Conservation (phyloP, 2,329 filamentous ascomycete species). For the Talaromyces albobiverticillius region DNA sequence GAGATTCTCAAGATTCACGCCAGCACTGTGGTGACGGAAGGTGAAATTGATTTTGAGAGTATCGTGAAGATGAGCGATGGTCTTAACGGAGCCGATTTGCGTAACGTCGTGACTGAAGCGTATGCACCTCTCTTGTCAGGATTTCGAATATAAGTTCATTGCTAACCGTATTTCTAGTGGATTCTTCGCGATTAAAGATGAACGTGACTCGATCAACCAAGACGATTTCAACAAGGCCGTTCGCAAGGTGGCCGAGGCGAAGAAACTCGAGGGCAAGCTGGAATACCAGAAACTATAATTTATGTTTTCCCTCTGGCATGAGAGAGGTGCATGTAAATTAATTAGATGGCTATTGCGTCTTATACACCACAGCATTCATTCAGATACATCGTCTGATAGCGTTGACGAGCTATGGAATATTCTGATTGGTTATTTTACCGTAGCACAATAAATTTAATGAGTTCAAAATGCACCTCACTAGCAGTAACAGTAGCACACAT, state of each 20-base stretch:
- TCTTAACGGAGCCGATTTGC: constrained; percentile 92
- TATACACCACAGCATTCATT: background rate
- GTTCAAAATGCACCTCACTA: too few species aligned
- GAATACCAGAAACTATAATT: constrained; percentile 91
- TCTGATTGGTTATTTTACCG: too few species aligned
- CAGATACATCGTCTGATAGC: background rate
- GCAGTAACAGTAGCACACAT: too few species aligned
- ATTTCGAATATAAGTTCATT: constrained; percentile 16
- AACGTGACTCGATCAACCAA: constrained; percentile 92
- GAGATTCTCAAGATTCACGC: constrained; percentile 99
- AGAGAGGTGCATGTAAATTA: constrained; percentile 17
- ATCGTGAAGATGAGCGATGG: constrained; percentile 99
- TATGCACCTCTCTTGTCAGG: constrained; percentile 55
- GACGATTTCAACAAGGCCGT: constrained; percentile 99
- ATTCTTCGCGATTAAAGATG: constrained; percentile 97
- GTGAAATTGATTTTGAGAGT: constrained; percentile 97
- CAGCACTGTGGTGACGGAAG: constrained; percentile 78
- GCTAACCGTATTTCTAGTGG: constrained; percentile 56
- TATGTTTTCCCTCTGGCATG: background rate
- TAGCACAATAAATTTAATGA: too few species aligned
- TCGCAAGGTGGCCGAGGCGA: constrained; percentile 91
- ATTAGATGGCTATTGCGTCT: constrained; percentile 13
- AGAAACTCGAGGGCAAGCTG: constrained; percentile 97
- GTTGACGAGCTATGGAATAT: too few species aligned
- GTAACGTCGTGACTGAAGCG: constrained; percentile 98